These are phyloP conservation scores for Aspergillus costaricaensis DNA, from an alignment of 2,329 filamentous ascomycete genomes.

Conservation along the genomic window DNA sequence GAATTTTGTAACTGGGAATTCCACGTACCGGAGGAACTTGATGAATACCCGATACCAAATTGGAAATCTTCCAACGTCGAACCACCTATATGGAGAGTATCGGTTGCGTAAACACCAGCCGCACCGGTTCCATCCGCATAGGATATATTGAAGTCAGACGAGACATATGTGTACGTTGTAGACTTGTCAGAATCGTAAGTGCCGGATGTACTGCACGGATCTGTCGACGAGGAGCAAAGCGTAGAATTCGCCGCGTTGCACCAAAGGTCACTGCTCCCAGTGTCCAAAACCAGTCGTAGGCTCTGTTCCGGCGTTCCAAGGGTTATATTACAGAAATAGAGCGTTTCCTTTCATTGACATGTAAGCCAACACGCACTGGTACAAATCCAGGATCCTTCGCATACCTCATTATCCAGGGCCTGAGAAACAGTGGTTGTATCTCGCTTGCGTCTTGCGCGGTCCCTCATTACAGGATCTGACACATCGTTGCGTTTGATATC, in stretches of 20 bases:
- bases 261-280: slow-evolving; percentile 65
- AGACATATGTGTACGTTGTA: slow-evolving; percentile 73
- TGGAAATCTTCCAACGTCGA: slow-evolving; percentile 54
- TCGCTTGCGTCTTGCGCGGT: slow-evolving; percentile 48
- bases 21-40: slow-evolving; percentile 48
- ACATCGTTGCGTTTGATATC: slow-evolving; percentile 54
- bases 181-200: slow-evolving; percentile 61
- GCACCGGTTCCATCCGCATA: slow-evolving; percentile 83
- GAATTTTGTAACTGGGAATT: not conserved
- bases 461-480: slow-evolving; percentile 48
- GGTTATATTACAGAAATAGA: slow-evolving; percentile 61
- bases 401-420: slow-evolving; percentile 57
- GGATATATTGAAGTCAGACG: slow-evolving; percentile 79
- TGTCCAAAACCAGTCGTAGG: slow-evolving; percentile 61
- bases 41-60: slow-evolving; percentile 61
- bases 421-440: slow-evolving; percentile 45
- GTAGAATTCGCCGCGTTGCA: slow-evolving; percentile 55
- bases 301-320: slow-evolving; percentile 60
- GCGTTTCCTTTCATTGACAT: slow-evolving; percentile 44
- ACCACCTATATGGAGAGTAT: slow-evolving; percentile 63
- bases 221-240: slow-evolving; percentile 45
- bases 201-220: slow-evolving; percentile 51
- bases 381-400: slow-evolving; percentile 1
- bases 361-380: not conserved
- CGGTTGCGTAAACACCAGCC: slow-evolving; percentile 75